These are phyloP conservation scores for Microsporum audouinii DNA, from an alignment of 2,329 filamentous ascomycete genomes.

Conservation along the genomic window DNA sequence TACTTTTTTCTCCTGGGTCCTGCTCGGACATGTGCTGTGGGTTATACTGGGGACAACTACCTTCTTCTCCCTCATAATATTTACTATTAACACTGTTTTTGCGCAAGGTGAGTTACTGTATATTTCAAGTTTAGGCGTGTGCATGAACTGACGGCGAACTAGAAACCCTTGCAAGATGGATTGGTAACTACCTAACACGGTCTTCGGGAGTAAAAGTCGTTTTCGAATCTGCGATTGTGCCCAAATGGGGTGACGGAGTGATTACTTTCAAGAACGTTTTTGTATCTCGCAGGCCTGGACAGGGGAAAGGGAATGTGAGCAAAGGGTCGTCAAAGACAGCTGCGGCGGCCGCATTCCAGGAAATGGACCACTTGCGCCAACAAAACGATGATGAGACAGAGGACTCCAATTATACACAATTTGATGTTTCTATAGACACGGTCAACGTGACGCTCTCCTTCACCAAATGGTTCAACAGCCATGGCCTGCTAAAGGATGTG, in stretches of 20 bases:
- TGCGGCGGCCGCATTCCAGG: conserved; percentile 68
- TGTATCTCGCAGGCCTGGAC: conserved; percentile 79
- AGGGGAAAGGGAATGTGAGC: conserved; percentile 67
- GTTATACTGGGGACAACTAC: conserved; percentile 94
- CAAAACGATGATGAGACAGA: conserved; percentile 46
- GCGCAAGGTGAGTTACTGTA: conserved; percentile 59
- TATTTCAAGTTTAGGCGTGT: not conserved
- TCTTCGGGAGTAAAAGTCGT: conserved; percentile 88
- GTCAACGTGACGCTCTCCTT: conserved; percentile 96
- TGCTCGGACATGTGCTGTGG: conserved; percentile 89
- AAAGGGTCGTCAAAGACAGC: conserved; percentile 82
- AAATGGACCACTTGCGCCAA: conserved; percentile 34
- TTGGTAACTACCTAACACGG: conserved; percentile 89
- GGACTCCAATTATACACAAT: conserved; percentile 95
- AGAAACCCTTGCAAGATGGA: conserved; percentile 87
- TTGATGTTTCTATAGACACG: conserved; percentile 86
- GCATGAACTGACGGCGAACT: conserved; percentile 15
- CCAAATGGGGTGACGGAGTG: conserved; percentile 87
- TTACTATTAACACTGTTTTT: conserved; percentile 89
- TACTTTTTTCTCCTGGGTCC: conserved; percentile 88
- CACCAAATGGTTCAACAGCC: conserved; percentile 98
- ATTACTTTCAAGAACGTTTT: conserved; percentile 97
- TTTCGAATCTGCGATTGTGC: conserved; percentile 95
- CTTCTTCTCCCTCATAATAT: conserved; percentile 83
- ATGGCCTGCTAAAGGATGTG: conserved; percentile 79